Percentiles rank a stretch among this genome's conserved stretches.
These are phyloP conservation scores for Russula ochroleuca DNA, from an alignment of 768 basidiomycete genomes.

Conservation along the genomic window DNA sequence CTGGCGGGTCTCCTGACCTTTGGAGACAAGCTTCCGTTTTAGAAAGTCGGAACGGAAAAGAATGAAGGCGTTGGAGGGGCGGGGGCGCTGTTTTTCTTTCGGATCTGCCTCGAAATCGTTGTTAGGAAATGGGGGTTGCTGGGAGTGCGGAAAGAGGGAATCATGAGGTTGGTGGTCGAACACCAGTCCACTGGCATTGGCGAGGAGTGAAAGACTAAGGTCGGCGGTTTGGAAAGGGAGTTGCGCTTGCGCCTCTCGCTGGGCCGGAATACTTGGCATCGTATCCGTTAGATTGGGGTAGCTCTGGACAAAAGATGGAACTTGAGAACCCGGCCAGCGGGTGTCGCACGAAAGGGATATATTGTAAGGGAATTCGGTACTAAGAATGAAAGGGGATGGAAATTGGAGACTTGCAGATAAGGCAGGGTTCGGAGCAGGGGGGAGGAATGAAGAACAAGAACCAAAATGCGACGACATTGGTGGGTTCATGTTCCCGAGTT, in stretches of 20 bases:
- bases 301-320: neutral
- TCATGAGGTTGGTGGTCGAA: neutral
- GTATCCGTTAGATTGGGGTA: neutral
- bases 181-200: neutral
- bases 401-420: neutral
- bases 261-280: neutral
- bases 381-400: constrained; percentile 1
- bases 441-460: neutral
- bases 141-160: neutral
- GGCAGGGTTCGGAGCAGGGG: neutral
- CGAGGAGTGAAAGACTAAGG: neutral
- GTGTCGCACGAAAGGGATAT: neutral
- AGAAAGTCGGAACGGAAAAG: constrained; percentile 52
- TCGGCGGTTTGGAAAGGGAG: neutral
- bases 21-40: constrained; percentile 40
- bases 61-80: constrained; percentile 56
- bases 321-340: neutral
- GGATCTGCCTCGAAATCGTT: neutral
- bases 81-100: constrained; percentile 38
- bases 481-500: neutral
- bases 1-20: constrained; percentile 47
- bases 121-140: neutral
- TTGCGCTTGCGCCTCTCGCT: neutral
- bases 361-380: neutral
- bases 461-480: neutral